Base-by-base conservation (phyloP, 23 red algal species). In the Agarophyton chilense region DNA sequence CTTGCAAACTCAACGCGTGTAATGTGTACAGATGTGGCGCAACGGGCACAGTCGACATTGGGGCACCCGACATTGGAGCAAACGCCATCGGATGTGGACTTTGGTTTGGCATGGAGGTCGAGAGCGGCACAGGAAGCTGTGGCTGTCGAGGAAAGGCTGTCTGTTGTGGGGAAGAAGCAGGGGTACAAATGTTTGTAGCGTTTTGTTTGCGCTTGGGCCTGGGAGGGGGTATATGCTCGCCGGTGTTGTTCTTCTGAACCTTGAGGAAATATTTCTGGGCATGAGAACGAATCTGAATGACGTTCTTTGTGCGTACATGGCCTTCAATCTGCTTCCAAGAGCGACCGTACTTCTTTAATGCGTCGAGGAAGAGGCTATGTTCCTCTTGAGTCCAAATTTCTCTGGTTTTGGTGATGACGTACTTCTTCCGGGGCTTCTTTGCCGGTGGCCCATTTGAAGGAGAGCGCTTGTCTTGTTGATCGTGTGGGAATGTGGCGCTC, bases 201-300 rank as follows among this genome's bases (percentile, higher is more conserved):
- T 53, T 79, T 34, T 85, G 72, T 13, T 62, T 77, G 35, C 95
- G 57, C 83, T 93, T 98, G 3, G 76, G 91, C 57, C 96, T 71
- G 10, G 96, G 92, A 28, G 96, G 96, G 0, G 96, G 96, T 32
- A 98, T 87, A 50, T 78, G 80, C 60, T 92, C 96, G 12, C 90
- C 83, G n/a, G 84, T 86, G 44, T 95, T 90, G 68, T 92, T 84
- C 78, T 95, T 95, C 28, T 92, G 86, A 17, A 98, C 87, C 72
- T 98, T 98, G 44, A 98, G 44, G 89, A 98, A 98, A 58, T 98
- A 98, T 56, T 98, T 98, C 70, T 98, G 96, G 19, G 96, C 96
- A 58, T 98, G 96, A 29, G 86, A 92, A 52, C 96, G 92, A 56
- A 98, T 98, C 96, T 98, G 92, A 45, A 95, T 90, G 16, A 98